Percentiles rank a stretch among this genome's conserved stretches.
Evolutionary conservation across 495 filamentous ascomycete species (phyloP).

Genomic region (Barbatosphaeria neglecta): DNA sequence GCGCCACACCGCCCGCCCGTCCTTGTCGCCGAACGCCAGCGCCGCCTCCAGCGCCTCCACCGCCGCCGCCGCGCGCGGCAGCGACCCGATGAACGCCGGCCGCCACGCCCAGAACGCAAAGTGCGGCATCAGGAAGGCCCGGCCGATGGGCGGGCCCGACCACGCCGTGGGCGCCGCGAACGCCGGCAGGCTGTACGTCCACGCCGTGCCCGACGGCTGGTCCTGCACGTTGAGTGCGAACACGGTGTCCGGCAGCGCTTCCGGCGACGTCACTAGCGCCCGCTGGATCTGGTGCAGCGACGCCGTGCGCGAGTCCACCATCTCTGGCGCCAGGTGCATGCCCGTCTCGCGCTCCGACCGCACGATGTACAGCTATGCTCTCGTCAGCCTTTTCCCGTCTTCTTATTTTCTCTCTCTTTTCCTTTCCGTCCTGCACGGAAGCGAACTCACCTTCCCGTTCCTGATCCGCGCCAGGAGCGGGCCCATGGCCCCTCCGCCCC

Average conservation of each 20-base stretch:
- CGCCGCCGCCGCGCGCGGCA: constrained; percentile 36
- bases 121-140: constrained; percentile 64
- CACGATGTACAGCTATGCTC: constrained; percentile 28
- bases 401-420: too few relatives aligned
- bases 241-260: constrained; percentile 47
- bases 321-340: constrained; percentile 20
- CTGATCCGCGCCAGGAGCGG: constrained; percentile 30
- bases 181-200: constrained; percentile 24
- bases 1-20: constrained; percentile 47
- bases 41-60: constrained; percentile 25
- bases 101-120: constrained; percentile 71
- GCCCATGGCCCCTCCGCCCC: constrained; percentile 24
- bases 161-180: constrained; percentile 34
- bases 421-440: too few relatives aligned
- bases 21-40: constrained; percentile 27
- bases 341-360: constrained; percentile 29
- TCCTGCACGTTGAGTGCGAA: constrained; percentile 40
- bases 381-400: too few relatives aligned
- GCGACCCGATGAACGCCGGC: constrained; percentile 46
- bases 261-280: constrained; percentile 36
- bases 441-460: constrained; percentile 21
- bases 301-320: constrained; percentile 18
- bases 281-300: constrained; percentile 36
- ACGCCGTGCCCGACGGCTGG: constrained; percentile 24
- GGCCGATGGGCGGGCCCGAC: constrained; percentile 17